A percentile compares a stretch with the other conserved stretches of the same genome.
phyloP scores from a whole-genome alignment of 345 rosid genomes.

The Streptanthus diversifolius region DNA sequence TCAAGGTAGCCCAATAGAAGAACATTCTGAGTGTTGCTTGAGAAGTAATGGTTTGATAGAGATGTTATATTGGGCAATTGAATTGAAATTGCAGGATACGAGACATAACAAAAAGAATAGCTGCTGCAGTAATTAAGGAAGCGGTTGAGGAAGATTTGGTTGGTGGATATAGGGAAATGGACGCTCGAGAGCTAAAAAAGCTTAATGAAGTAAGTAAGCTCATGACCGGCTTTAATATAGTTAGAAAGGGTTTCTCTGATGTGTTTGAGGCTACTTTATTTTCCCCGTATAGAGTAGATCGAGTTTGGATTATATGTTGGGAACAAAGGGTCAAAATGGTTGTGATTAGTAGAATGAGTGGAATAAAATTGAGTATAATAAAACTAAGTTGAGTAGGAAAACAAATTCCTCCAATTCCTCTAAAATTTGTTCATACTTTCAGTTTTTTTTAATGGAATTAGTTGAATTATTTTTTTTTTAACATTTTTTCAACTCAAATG shows the following conservation, averaged over 20 bases:
- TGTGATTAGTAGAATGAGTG: too few relatives aligned
- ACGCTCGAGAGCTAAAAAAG: conserved; percentile 65
- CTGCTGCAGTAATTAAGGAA: conserved; percentile 87
- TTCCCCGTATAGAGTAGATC: too few relatives aligned
- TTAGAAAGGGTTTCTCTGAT: not conserved
- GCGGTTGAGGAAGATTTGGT: conserved; percentile 77
- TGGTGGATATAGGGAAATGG: conserved; percentile 80
- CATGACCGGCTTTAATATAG: not conserved
- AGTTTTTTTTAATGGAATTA: too few relatives aligned
- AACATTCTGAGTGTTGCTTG: not conserved
- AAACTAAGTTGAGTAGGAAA: too few relatives aligned
- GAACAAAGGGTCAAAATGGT: too few relatives aligned
- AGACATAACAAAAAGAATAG: conserved; percentile 81
- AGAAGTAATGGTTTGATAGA: not conserved
- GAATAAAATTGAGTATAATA: too few relatives aligned
- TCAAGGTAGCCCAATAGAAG: conserved; percentile 52
- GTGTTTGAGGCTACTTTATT: too few relatives aligned
- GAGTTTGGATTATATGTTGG: not conserved
- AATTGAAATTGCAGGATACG: conserved; percentile 61
- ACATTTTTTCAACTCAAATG: too few relatives aligned
- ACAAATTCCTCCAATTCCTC: too few relatives aligned
- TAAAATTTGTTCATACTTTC: too few relatives aligned
- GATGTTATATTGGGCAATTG: not conserved
- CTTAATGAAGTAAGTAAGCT: conserved; percentile 29
- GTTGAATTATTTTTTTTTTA: too few relatives aligned